These are phyloP conservation scores for Detonula confervacea DNA, from an alignment of 352 stramenopile genomes.

Conservation along the genomic window DNA sequence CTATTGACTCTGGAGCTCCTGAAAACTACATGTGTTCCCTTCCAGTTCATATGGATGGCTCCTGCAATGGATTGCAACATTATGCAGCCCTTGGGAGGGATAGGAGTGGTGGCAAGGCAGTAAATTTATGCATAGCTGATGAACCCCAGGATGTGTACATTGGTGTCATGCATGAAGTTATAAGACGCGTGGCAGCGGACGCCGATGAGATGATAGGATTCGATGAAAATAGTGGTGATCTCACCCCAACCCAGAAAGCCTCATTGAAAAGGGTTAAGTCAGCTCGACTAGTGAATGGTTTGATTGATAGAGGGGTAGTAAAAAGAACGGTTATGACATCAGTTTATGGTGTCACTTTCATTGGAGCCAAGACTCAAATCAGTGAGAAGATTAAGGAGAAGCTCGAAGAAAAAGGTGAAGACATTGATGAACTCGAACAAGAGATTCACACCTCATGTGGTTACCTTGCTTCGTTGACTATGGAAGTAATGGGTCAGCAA, in stretches of 20 bases:
- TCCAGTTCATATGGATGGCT: constrained; percentile 97
- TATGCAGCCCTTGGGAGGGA: constrained; percentile 98
- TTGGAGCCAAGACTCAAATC: constrained; percentile 98
- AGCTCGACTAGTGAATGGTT: constrained; percentile 79
- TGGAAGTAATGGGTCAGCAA: constrained; percentile 96
- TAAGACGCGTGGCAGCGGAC: constrained; percentile 82
- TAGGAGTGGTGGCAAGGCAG: constrained; percentile 90
- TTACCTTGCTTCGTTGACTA: constrained; percentile 95
- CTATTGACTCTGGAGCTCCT: constrained; percentile 92
- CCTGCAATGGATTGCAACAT: constrained; percentile 99
- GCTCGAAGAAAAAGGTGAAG: constrained; percentile 76
- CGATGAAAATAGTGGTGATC: constrained; percentile 66
- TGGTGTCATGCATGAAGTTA: constrained; percentile 91
- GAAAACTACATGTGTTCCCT: constrained; percentile 94
- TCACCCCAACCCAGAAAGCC: constrained; percentile 69
- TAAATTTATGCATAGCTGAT: constrained; percentile 95
- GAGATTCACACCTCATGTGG: constrained; percentile 78
- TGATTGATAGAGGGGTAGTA: constrained; percentile 93
- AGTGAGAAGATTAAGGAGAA: constrained; percentile 94
- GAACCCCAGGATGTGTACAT: constrained; percentile 97
- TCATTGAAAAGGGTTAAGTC: constrained; percentile 67
- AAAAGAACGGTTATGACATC: constrained; percentile 99
- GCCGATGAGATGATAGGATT: constrained; percentile 66
- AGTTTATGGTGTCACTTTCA: constrained; percentile 99
- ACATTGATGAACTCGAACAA: constrained; percentile 83